Conservation (phyloP, 345 rosid genomes). For the Murraya koenigii region DNA sequence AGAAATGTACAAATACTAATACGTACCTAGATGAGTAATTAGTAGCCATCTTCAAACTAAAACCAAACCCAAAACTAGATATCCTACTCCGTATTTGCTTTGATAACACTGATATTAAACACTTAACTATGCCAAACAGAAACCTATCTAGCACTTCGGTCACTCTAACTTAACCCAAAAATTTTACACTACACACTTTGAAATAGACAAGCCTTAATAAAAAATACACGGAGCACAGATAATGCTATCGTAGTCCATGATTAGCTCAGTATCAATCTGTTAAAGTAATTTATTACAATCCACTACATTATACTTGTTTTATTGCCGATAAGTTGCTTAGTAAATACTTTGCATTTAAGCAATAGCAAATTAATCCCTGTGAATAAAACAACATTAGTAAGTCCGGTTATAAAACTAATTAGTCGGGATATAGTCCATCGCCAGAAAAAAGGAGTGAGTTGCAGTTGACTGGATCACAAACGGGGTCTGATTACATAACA, state of each 20-base stretch:
- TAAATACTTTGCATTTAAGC: too few relatives aligned
- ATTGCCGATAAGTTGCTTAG: too few relatives aligned
- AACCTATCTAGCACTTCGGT: neutral
- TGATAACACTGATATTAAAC: too few relatives aligned
- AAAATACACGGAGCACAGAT: neutral
- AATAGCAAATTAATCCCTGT: too few relatives aligned
- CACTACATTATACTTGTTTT: too few relatives aligned
- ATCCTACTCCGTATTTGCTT: neutral
- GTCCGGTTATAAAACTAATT: too few relatives aligned
- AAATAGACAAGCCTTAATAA: neutral
- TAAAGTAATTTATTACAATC: neutral
- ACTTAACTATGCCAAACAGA: neutral
- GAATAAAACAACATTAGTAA: too few relatives aligned
- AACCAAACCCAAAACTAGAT: neutral
- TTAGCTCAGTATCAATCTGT: neutral
- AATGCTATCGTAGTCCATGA: neutral
- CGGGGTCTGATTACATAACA: too few relatives aligned
- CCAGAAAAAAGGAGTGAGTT: too few relatives aligned
- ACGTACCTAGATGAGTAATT: too few relatives aligned
- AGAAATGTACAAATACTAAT: neutral
- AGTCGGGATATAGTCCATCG: too few relatives aligned
- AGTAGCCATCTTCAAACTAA: neutral
- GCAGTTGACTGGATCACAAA: too few relatives aligned
- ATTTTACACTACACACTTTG: neutral
- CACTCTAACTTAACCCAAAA: neutral